Evolutionary conservation across 306 rosid genomes (phyloP).

Genomic region (Prunus padus): DNA sequence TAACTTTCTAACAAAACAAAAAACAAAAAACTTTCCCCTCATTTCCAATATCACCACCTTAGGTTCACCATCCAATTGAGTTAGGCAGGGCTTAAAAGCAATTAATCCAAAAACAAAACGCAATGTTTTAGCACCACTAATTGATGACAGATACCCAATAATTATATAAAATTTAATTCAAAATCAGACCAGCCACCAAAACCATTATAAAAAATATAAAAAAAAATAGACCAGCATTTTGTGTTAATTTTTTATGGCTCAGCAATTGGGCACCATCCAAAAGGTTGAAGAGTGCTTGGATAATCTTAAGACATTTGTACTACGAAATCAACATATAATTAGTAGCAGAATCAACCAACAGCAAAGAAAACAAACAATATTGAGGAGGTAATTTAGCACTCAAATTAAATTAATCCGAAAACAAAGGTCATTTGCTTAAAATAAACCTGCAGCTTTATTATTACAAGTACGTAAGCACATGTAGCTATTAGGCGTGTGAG

Average conservation of each 20-base stretch:
- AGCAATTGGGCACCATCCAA: background rate
- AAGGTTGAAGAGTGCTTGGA: background rate
- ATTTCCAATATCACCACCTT: too few relatives aligned
- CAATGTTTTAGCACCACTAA: background rate
- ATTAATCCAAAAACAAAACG: background rate
- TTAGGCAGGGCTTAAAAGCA: background rate
- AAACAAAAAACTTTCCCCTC: too few relatives aligned
- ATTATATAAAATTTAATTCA: background rate
- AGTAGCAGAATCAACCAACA: constrained; percentile 1
- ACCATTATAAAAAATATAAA: background rate
- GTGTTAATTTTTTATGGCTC: background rate
- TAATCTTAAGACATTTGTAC: background rate
- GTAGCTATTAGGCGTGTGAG: constrained; percentile 35
- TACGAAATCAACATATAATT: background rate
- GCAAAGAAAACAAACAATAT: constrained; percentile 6
- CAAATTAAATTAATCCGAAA: constrained; percentile 20
- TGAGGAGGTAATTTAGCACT: constrained; percentile 17
- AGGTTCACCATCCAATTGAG: background rate
- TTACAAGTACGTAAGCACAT: constrained; percentile 50
- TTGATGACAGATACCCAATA: background rate
- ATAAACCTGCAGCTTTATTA: constrained; percentile 33
- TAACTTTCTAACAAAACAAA: too few relatives aligned
- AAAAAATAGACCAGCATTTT: background rate
- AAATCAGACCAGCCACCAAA: background rate
- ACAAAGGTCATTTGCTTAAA: constrained; percentile 15